Percentiles rank a stretch among this genome's conserved stretches.
Conservation (phyloP, 176 grass and related monocot species). For the Poa annua region DNA sequence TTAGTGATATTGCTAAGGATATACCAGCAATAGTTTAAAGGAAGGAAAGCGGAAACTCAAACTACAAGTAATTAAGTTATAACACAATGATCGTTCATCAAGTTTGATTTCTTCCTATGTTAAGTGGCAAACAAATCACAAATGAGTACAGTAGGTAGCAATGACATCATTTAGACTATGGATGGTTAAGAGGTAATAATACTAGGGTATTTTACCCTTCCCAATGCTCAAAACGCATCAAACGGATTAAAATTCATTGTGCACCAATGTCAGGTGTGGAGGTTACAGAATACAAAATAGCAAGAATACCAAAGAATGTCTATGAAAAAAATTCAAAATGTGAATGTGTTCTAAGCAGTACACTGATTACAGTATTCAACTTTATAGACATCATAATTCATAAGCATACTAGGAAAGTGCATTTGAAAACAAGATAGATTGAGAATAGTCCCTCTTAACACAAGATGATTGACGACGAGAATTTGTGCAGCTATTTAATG, state of each 20-base stretch:
- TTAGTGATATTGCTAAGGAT: slow-evolving; percentile 13
- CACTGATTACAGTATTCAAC: slow-evolving; percentile 25
- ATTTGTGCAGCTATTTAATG: slow-evolving; percentile 4
- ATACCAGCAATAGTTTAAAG: background rate
- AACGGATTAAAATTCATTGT: background rate
- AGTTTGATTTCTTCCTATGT: background rate
- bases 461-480: background rate
- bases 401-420: slow-evolving; percentile 8
- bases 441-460: slow-evolving; percentile 24
- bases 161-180: background rate
- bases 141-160: slow-evolving; percentile 19
- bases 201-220: background rate
- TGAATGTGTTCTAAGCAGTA: slow-evolving; percentile 16
- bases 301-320: slow-evolving; percentile 1
- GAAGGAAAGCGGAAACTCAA: slow-evolving; percentile 5
- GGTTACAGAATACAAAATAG: slow-evolving; percentile 18
- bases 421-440: background rate
- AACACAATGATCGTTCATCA: slow-evolving; percentile 10
- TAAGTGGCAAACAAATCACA: slow-evolving; percentile 13
- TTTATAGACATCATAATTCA: background rate
- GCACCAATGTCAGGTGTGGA: background rate
- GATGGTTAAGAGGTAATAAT: slow-evolving; percentile 14
- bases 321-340: slow-evolving; percentile 15
- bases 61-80: background rate
- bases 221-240: slow-evolving; percentile 3